Base-by-base conservation (phyloP, 2,329 filamentous ascomycete species). In the Endoconidiophora polonica region DNA sequence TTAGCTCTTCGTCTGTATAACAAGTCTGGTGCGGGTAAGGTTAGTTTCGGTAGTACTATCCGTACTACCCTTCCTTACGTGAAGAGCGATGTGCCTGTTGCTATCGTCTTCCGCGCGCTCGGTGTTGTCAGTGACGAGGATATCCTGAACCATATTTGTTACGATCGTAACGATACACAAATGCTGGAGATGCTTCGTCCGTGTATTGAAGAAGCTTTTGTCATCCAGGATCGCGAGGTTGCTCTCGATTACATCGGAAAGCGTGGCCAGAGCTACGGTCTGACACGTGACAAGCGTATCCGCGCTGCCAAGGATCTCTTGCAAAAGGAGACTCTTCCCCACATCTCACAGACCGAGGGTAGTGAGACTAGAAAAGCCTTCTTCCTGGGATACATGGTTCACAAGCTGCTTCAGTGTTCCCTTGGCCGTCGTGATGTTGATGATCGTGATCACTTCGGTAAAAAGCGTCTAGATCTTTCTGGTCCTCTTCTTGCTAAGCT, bases 371-470 rank as follows among this genome's bases (percentile, higher is more conserved):
- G 86, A 53, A 98, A 98, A 63, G 91, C 93, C 2, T 98, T 94
- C 67, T 98, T 96, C 73, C 71, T 98, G 45, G 91, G 93, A 20
- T 98, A 98, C 67, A 98, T 98, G 90, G 86, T 96, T 44, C 90
- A 98, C 66, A 84, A 91, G 62, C 75, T 98, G 58, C 73, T 96
- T 22, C 90, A 95, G 65, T 94, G 88, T 62, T 86, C 88, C 49
- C 74, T 98, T 44, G 93, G 91, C 47, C 82, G 91, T 54, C 83
- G 87, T 55, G 91, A 96, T 62, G 86, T 87, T 23, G 91, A 98
- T 60, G 91, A 98, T 61, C 85, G 91, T 70, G 91, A 98, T 70
- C 93, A 98, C 65, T 95, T 98, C 61, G 91, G 91, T 60, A 96
- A 96, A 75, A 98, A 98, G 74, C 83, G 91, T 57, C 73, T 98